Conservation (phyloP, 139 green algal genomes). For the Zygnema cylindricum region DNA sequence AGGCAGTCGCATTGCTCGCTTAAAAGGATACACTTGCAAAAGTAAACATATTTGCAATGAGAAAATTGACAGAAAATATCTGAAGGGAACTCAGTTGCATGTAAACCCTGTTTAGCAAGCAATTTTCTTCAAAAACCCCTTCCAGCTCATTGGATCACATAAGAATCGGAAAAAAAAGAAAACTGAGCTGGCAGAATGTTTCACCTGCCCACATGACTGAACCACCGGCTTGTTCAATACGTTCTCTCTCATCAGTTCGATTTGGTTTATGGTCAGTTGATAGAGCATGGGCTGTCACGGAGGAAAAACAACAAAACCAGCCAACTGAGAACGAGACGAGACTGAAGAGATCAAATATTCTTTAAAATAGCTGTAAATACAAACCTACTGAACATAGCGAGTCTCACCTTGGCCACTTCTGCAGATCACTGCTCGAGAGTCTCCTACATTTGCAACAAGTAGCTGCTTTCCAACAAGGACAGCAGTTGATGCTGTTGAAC, state of each 20-base stretch:
- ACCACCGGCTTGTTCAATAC: conserved; percentile 90
- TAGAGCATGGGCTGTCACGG: conserved; percentile 63
- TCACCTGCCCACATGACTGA: conserved; percentile 74
- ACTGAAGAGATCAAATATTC: no score
- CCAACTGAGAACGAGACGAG: no score
- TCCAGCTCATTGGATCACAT: neutral
- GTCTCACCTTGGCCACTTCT: conserved; percentile 75
- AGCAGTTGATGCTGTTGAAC: conserved; percentile 85
- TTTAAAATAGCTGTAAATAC: no score
- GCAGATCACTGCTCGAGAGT: conserved; percentile 87
- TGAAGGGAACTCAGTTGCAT: no score
- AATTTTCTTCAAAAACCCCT: no score
- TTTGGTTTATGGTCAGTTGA: conserved; percentile 96
- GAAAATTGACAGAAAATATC: no score
- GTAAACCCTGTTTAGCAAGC: no score
- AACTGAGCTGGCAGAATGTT: neutral
- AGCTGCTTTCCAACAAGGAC: conserved; percentile 78
- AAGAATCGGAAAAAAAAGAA: neutral
- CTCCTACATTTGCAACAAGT: conserved; percentile 88
- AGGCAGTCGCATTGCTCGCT: no score
- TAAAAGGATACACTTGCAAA: no score
- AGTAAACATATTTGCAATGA: no score
- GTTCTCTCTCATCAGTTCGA: conserved; percentile 80
- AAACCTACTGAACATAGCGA: neutral
- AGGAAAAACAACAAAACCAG: no score